phyloP scores from a whole-genome alignment of 352 stramenopile species.

The Globisporangium spiculum region DNA sequence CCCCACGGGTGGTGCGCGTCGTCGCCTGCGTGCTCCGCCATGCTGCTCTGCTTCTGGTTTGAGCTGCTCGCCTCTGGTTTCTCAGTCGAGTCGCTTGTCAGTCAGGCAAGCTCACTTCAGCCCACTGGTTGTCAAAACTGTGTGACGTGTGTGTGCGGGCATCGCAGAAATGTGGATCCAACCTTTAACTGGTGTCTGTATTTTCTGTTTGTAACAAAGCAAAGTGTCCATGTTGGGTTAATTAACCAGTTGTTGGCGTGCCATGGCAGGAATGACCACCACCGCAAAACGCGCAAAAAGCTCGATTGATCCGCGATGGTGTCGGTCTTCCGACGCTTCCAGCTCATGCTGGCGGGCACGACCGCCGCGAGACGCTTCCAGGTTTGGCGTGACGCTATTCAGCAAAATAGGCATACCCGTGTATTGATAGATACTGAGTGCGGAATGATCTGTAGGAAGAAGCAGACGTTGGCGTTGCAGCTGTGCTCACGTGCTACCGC shows the following conservation, averaged over 20 bases:
- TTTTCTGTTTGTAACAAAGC: not conserved
- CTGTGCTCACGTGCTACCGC: constrained; percentile 78
- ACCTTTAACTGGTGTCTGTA: not conserved
- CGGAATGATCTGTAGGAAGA: constrained; percentile 50
- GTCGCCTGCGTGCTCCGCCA: constrained; percentile 17
- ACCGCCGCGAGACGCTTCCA: constrained; percentile 82
- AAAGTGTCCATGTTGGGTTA: not conserved
- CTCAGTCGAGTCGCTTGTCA: not conserved
- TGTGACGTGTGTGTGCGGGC: not conserved
- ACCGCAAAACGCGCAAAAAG: not conserved
- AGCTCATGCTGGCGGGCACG: constrained; percentile 76
- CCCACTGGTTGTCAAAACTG: constrained; percentile 4
- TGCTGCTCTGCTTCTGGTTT: not conserved
- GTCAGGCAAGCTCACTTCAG: not conserved
- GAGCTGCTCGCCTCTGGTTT: not conserved
- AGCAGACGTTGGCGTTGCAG: constrained; percentile 70
- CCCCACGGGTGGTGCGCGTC: constrained; percentile 65
- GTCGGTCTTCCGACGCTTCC: constrained; percentile 63
- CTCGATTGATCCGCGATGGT: constrained; percentile 38
- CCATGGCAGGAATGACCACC: not conserved
- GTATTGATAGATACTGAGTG: not conserved
- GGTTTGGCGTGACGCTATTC: constrained; percentile 12
- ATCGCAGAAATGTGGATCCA: not conserved
- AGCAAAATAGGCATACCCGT: not conserved
- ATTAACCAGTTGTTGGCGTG: not conserved